Base-by-base conservation (phyloP, 768 basidiomycete species). In the Boletus tomentosulus region DNA sequence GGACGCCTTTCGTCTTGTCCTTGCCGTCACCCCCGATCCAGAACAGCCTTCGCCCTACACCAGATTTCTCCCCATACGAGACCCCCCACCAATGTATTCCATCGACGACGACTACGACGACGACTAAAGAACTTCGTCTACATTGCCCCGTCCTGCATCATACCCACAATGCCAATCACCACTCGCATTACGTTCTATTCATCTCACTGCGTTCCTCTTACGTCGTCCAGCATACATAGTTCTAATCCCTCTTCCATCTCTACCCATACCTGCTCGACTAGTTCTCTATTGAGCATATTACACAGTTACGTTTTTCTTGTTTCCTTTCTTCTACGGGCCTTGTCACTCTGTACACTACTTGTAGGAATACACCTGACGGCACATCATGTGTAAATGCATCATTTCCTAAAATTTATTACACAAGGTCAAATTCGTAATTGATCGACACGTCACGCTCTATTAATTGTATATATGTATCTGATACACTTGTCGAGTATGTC, bases 1-100 rank as follows among this genome's bases (percentile, higher is more conserved):
- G 71, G 94, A 98, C 66, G 95, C 95, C 0, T 97, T 91, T 64
- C 79, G 92, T 37, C 82, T 94, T 46, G 82, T 90, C 22, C 82
- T 90, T 43, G 72, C 80, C 30, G 70, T 89, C 6, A 78, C 83
- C 5, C 65, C 69, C 6, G 71, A 70, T 30, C 56, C 65, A 51
- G 66, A 70, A 38, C 53, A 60, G 4, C 42, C 58, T 15, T 57
- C 58, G 6, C 46, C 56, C 2, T 55, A 38, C 45, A 16, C 51
- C 6, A 60, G 56, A 34, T 54, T 50, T 30, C 31, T 45, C 4
- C 67, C 61, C 44, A 55, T 53, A 49, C 61, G 57, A 3, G 52
- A 45, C 7, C 57, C 57, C 0, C 60, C 57, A 37, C 60, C 66
- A 6, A 46, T 55, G 12, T 67, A 66, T 35, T 48, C 55, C 45